Conservation (phyloP, 768 basidiomycete species). For the Hygrophorus pudorinus region DNA sequence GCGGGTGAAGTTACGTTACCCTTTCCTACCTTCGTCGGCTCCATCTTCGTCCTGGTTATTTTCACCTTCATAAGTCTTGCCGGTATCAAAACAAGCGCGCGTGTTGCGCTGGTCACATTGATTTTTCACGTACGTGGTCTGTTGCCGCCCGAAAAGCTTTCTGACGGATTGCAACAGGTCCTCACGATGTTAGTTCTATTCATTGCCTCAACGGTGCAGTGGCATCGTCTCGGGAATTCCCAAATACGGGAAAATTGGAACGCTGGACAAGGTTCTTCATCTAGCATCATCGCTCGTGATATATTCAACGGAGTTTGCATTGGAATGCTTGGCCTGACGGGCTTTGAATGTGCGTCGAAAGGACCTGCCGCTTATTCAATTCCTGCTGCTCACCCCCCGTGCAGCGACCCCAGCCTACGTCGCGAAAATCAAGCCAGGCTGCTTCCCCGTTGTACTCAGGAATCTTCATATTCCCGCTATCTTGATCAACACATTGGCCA, state of each 20-base stretch:
- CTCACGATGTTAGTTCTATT: conserved; percentile 47
- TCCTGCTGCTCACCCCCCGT: not conserved
- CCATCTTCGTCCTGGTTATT: conserved; percentile 42
- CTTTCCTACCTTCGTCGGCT: conserved; percentile 42
- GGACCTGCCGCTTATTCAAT: not conserved
- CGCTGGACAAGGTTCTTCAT: conserved; percentile 21
- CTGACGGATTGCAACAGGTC: conserved; percentile 25
- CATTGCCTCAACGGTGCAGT: conserved; percentile 38
- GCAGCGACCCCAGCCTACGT: conserved; percentile 56
- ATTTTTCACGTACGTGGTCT: conserved; percentile 43
- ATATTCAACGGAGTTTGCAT: conserved; percentile 62
- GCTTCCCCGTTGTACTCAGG: conserved; percentile 49
- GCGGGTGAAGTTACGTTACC: conserved; percentile 51
- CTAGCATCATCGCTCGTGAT: conserved; percentile 27
- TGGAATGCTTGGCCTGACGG: conserved; percentile 64
- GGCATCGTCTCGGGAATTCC: conserved; percentile 36
- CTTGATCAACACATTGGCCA: conserved; percentile 42
- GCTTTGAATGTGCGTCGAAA: conserved; percentile 46
- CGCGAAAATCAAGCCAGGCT: conserved; percentile 44
- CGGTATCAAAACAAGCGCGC: conserved; percentile 54
- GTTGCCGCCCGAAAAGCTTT: conserved; percentile 4
- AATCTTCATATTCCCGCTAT: conserved; percentile 57
- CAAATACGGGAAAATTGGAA: conserved; percentile 51
- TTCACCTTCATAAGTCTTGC: conserved; percentile 46
- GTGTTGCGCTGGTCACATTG: conserved; percentile 48